Percentiles rank a stretch among this genome's conserved stretches.
Conservation (phyloP, 495 filamentous ascomycete genomes). For the Penicillium manginii region DNA sequence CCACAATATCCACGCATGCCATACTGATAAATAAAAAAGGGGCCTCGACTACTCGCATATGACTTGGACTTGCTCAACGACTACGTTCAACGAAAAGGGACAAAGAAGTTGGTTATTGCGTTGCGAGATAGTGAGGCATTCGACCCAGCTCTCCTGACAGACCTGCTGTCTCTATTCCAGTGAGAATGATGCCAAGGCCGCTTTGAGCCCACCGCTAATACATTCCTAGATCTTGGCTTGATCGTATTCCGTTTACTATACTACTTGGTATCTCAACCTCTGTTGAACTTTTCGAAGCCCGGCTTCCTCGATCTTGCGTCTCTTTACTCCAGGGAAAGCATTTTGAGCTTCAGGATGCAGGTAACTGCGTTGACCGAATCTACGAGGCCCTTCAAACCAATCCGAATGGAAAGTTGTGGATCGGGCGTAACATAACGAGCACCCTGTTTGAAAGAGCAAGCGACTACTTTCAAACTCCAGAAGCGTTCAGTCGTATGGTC, state of each 20-base stretch:
- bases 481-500: slow-evolving; percentile 74
- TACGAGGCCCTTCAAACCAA: slow-evolving; percentile 70
- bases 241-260: slow-evolving; percentile 87
- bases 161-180: slow-evolving; percentile 79
- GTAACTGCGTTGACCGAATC: slow-evolving; percentile 75
- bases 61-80: slow-evolving; percentile 82
- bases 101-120: slow-evolving; percentile 69
- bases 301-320: slow-evolving; percentile 75
- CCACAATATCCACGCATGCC: neutral
- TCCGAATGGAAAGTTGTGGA: slow-evolving; percentile 56
- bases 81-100: slow-evolving; percentile 58
- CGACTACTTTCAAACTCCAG: slow-evolving; percentile 86
- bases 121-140: slow-evolving; percentile 95
- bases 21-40: slow-evolving; percentile 43
- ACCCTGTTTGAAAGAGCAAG: slow-evolving; percentile 74
- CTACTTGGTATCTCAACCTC: slow-evolving; percentile 91
- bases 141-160: slow-evolving; percentile 74
- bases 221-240: slow-evolving; percentile 72
- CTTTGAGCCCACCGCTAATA: slow-evolving; percentile 17
- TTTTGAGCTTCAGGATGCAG: slow-evolving; percentile 81
- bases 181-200: slow-evolving; percentile 37
- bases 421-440: slow-evolving; percentile 68
- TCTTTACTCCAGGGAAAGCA: slow-evolving; percentile 72
- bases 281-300: slow-evolving; percentile 82
- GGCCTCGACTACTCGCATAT: slow-evolving; percentile 80